phyloP scores from a whole-genome alignment of 169 alveolate genomes.

The Plasmodium inui region DNA sequence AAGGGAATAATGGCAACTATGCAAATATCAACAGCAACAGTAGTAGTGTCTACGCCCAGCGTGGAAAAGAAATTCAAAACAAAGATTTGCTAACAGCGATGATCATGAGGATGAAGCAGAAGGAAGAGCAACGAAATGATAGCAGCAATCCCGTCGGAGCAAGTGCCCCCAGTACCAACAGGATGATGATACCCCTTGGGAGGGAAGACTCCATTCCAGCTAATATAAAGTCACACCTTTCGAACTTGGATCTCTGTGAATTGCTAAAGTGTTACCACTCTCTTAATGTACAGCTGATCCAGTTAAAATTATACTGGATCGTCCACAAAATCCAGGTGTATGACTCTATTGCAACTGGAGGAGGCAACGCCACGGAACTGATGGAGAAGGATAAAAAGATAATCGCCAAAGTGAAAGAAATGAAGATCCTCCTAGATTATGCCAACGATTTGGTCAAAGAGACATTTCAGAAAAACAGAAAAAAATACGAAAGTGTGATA shows the following conservation, averaged over 20 bases:
- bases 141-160: background rate
- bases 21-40: background rate
- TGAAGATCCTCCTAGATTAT: constrained; percentile 3
- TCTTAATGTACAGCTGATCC: constrained; percentile 44
- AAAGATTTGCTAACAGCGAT: background rate
- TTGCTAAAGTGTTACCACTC: constrained; percentile 41
- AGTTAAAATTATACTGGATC: constrained; percentile 32
- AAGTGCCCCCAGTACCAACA: background rate
- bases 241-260: constrained; percentile 28
- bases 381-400: constrained; percentile 28
- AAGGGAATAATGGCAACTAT: background rate
- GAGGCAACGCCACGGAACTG: background rate
- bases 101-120: background rate
- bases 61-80: background rate
- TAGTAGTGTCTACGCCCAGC: background rate
- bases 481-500: constrained; percentile 11
- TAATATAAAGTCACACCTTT: background rate
- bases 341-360: background rate
- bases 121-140: background rate
- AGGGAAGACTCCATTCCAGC: background rate
- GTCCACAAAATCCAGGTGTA: constrained; percentile 2
- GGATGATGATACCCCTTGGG: background rate
- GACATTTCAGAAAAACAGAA: background rate
- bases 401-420: constrained; percentile 21
- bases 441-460: constrained; percentile 29